Percentiles rank a stretch among this genome's conserved stretches.
phyloP scores from a whole-genome alignment of 495 filamentous ascomycete species.

The Penicillium daleae region DNA sequence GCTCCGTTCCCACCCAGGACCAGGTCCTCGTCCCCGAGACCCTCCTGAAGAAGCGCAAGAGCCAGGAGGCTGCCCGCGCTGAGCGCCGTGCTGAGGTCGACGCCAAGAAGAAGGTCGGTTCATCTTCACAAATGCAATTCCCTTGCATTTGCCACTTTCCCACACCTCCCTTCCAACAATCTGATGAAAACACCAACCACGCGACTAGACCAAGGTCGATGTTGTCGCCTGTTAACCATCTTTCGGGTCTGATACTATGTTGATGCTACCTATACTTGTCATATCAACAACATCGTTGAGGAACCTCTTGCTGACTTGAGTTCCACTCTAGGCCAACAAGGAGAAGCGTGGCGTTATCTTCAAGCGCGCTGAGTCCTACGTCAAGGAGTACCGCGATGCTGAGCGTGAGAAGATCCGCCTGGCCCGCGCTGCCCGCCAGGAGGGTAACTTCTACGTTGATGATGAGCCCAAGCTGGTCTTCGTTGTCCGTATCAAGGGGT shows the following conservation, averaged over 20 bases:
- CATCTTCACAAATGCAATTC: not conserved
- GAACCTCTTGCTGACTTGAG: conserved; percentile 45
- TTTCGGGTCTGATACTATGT: conserved; percentile 94
- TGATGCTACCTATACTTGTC: conserved; percentile 30
- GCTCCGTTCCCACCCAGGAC: conserved; percentile 84
- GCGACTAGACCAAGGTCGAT: conserved; percentile 96
- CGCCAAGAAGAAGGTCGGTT: conserved; percentile 88
- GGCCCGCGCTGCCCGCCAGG: conserved; percentile 81
- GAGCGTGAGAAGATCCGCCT: conserved; percentile 99
- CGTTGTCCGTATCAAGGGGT: conserved; percentile 98
- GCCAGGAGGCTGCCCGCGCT: conserved; percentile 96
- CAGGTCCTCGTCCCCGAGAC: conserved; percentile 97
- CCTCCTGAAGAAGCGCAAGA: conserved; percentile 99
- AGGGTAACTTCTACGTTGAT: conserved; percentile 90
- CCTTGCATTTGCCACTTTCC: not conserved
- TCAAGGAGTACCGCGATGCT: conserved; percentile 96
- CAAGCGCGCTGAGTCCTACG: conserved; percentile 99
- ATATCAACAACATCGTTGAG: conserved; percentile 18
- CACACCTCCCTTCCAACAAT: conserved; percentile 22
- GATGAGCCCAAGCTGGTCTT: conserved; percentile 97
- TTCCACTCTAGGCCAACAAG: conserved; percentile 76
- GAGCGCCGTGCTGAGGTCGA: conserved; percentile 76
- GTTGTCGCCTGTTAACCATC: conserved; percentile 98
- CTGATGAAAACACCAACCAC: conserved; percentile 79
- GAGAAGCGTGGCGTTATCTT: conserved; percentile 97